Base-by-base conservation (phyloP, 2,329 filamentous ascomycete genomes). In the Cercospora sojina region DNA sequence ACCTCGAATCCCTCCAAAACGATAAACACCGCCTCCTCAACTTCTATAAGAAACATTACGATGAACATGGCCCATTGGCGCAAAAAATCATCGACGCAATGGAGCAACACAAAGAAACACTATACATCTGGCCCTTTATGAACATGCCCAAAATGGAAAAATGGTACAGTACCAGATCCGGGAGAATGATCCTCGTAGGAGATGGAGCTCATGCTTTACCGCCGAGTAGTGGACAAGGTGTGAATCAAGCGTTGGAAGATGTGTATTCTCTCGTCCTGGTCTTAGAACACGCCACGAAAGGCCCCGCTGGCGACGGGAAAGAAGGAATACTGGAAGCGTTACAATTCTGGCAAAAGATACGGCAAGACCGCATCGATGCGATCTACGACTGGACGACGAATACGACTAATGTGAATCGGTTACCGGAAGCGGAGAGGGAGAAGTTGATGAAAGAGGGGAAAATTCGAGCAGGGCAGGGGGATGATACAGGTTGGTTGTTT, bases 141-240 rank as follows among this genome's bases (percentile, higher is more conserved):
- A 68, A 68, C n/a, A 72, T 76, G 59, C 74, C 73, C 12, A 68
- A 77, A 18, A 76, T 87, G 2, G 80, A 81, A 3, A 78, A 76
- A 18, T 86, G 84, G 84, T 77, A 79, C 20, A 71, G 67, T 59
- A 60, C 68, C 41, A 32, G 13, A 8, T 74, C 78, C 5, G 76
- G 81, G 9, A 78, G 83, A 0, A 79, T 86, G 2, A 78, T 88
- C 4, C 75, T 88, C 1, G 75, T 87, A 2, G 86, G 86, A 3
- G 86, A 88, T 73, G 85, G 85, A 2, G 85, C 84, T 0, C 85
- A 88, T 74, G 84, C 85, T 0, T 77, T 87, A 64, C 82, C 83
- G 2, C 81, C 86, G 0, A 83, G 81, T 3, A 82, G 81, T 0
- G 85, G 85, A 1, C 85, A 87, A 73, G 86, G 86, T 0, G 80